These are phyloP conservation scores for Cryptococcus sp. DNA, from an alignment of 1,284 basidiomycete genomes.

Conservation along the genomic window DNA sequence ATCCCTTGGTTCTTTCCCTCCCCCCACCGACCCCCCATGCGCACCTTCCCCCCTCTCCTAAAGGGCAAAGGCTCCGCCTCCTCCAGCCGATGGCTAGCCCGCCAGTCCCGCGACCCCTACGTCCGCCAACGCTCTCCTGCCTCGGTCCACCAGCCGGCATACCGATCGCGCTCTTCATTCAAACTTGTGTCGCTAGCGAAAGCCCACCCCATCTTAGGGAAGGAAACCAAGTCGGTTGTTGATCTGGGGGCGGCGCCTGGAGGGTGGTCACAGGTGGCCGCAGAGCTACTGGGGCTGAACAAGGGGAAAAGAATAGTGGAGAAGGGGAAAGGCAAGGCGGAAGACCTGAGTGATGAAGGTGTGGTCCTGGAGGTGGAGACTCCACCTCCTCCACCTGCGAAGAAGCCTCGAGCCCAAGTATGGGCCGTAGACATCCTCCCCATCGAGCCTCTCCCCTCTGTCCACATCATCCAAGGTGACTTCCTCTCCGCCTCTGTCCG, in stretches of 20 bases:
- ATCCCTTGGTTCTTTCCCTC: too few species aligned
- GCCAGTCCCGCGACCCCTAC: conserved; percentile 46
- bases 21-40: conserved; percentile 11
- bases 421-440: conserved; percentile 70
- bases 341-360: neutral
- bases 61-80: conserved; percentile 31
- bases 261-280: conserved; percentile 80
- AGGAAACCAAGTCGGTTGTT: conserved; percentile 57
- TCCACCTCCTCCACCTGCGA: neutral
- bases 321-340: neutral
- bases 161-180: conserved; percentile 76
- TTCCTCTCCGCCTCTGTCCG: conserved; percentile 62
- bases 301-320: neutral
- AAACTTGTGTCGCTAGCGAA: conserved; percentile 57
- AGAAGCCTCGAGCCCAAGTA: conserved; percentile 51
- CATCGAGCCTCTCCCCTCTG: conserved; percentile 65
- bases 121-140: conserved; percentile 28
- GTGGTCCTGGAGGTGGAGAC: neutral
- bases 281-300: conserved; percentile 25
- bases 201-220: conserved; percentile 48
- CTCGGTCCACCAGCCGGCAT: conserved; percentile 41
- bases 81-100: conserved; percentile 46
- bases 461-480: conserved; percentile 66
- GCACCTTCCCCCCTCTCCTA: conserved; percentile 7
- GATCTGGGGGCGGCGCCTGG: conserved; percentile 85